Conservation (phyloP, 2,329 filamentous ascomycete species). For the Colletotrichum shisoi region DNA sequence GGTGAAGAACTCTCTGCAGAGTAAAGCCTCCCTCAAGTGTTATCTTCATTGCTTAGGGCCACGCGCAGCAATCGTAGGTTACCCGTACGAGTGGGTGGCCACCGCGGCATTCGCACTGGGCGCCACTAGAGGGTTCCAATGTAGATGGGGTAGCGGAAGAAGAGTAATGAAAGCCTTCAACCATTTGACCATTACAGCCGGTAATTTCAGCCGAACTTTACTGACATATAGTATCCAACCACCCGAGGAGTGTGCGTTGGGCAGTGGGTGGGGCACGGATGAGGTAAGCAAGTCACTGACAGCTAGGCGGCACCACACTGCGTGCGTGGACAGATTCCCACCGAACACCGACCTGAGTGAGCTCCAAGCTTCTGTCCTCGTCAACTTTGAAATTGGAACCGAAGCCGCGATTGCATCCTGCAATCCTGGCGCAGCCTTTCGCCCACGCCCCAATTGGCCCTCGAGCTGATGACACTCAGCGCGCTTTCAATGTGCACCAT, state of each 20-base stretch:
- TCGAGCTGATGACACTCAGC: neutral
- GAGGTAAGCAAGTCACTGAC: neutral
- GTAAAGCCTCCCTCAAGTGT: conserved; percentile 76
- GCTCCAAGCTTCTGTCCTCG: conserved; percentile 4
- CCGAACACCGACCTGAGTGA: conserved; percentile 10
- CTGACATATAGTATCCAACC: neutral
- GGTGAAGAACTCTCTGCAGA: conserved; percentile 76
- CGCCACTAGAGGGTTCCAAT: conserved; percentile 65
- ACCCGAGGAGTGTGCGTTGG: neutral
- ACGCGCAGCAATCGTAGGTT: conserved; percentile 70
- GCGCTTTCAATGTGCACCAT: conserved; percentile 16
- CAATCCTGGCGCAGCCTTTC: neutral
- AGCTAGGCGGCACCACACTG: neutral
- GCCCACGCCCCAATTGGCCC: neutral
- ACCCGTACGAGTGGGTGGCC: conserved; percentile 70
- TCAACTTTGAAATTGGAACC: neutral
- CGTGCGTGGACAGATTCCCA: neutral
- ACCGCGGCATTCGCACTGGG: conserved; percentile 75
- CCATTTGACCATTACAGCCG: conserved; percentile 71
- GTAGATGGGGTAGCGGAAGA: conserved; percentile 61
- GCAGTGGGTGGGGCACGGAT: fast-evolving
- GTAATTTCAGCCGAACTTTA: neutral
- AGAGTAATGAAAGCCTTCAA: conserved; percentile 65
- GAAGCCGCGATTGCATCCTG: neutral
- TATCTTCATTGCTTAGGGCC: conserved; percentile 73